Base-by-base conservation (phyloP, 345 rosid species). In the Brassica cretica region DNA sequence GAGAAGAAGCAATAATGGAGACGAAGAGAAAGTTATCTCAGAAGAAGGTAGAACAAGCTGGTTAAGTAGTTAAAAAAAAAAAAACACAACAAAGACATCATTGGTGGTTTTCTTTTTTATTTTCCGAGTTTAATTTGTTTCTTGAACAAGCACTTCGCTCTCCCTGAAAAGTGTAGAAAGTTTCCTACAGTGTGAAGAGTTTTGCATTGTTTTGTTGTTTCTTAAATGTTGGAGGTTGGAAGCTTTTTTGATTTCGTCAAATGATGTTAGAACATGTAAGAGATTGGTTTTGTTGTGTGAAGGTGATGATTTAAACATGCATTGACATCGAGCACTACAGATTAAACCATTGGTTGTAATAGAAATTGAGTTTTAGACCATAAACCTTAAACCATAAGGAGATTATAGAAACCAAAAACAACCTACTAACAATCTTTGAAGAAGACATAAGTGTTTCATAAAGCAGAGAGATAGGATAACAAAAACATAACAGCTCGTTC, bases 1-100 rank as follows among this genome's bases (percentile, higher is more conserved):
- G 90, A 79, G 86, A 90, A 41, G 92, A 86, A 72, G 93, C 97
- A 4, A 87, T 93, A 66, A 74, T 83, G 62, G 87, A 86, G 85
- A 80, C 82, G 2, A 87, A 75, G 78, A 84, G 53, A 49, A 89
- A 79, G 81, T 68, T 76, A 56, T 83, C 80, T 9, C 68, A 72
- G 44, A 85, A 82, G 76, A 86, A 73, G 73, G 30, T 66, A 62
- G 79, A 78, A 64, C 73, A 78, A 30, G 68, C 79, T 11, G 64
- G 2, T 21, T 76, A 29, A 69, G 63, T 68, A 80, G 84, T 24
- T 16, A 5, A 32, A 32, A 6, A 35, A 35, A 35, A 33, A 49
- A n/a, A 73, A 16, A 5, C 67, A 25, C 24, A 77, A 15, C 44
- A 27, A 59, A 46, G 15, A 60, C 60, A 18, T 7, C 53, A 2